Conservation (phyloP, 2,329 filamentous ascomycete species). For the Polychaeton citri region DNA sequence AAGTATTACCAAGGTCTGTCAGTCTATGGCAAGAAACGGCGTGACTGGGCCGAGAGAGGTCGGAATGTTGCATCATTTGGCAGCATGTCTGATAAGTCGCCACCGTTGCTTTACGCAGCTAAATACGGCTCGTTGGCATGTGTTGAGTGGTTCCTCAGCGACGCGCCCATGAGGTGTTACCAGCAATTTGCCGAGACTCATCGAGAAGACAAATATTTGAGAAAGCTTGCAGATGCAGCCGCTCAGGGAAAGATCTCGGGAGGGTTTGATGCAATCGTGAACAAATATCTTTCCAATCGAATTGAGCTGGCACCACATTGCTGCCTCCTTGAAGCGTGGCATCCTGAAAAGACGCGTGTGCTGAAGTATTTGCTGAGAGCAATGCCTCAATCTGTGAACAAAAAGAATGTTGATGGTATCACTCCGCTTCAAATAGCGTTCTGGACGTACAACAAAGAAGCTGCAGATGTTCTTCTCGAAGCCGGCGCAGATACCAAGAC, state of each 20-base stretch:
- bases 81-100: slow-evolving; percentile 24
- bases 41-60: slow-evolving; percentile 60
- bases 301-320: slow-evolving; percentile 51
- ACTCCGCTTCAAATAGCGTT: slow-evolving; percentile 62
- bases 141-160: slow-evolving; percentile 66
- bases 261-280: slow-evolving; percentile 51
- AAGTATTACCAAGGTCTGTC: slow-evolving; percentile 64
- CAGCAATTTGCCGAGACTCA: slow-evolving; percentile 52
- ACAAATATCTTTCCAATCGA: slow-evolving; percentile 47
- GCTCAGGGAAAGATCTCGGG: slow-evolving; percentile 19
- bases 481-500: slow-evolving; percentile 55
- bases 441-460: slow-evolving; percentile 38
- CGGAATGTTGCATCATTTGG: slow-evolving; percentile 22
- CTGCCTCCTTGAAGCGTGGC: slow-evolving; percentile 37
- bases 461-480: slow-evolving; percentile 48
- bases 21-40: slow-evolving; percentile 60
- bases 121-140: slow-evolving; percentile 46
- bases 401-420: slow-evolving; percentile 40
- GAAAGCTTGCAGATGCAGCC: slow-evolving; percentile 44
- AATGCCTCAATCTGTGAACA: slow-evolving; percentile 49
- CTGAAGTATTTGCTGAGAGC: slow-evolving; percentile 53
- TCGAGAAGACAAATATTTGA: slow-evolving; percentile 47
- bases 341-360: slow-evolving; percentile 23
- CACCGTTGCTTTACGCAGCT: slow-evolving; percentile 50
- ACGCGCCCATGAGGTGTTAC: slow-evolving; percentile 55